Conservation (phyloP, 2,329 filamentous ascomycete genomes). For the Ramularia endophylla region DNA sequence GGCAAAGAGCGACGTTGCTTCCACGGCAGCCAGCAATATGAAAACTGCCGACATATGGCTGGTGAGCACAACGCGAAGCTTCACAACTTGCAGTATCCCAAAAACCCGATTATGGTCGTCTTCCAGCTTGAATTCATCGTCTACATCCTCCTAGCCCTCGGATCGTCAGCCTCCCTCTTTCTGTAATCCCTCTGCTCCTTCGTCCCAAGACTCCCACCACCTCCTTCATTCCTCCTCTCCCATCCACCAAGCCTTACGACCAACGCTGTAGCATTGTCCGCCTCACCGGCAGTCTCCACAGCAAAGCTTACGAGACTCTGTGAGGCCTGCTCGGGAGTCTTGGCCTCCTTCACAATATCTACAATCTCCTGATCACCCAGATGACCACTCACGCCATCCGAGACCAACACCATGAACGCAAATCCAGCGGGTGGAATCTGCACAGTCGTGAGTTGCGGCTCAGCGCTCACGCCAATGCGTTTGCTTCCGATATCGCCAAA, state of each 20-base stretch:
- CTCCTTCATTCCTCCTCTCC: slow-evolving; percentile 72
- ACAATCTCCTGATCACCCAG: slow-evolving; percentile 92
- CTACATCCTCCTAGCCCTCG: slow-evolving; percentile 57
- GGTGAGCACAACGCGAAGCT: no score
- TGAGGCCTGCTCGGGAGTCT: slow-evolving; percentile 80
- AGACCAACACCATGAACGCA: slow-evolving; percentile 80
- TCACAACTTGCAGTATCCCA: no score
- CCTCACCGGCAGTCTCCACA: slow-evolving; percentile 66
- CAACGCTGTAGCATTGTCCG: slow-evolving; percentile 59
- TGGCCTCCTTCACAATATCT: slow-evolving; percentile 89
- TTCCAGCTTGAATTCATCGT: no score
- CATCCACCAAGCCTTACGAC: slow-evolving; percentile 59
- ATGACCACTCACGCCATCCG: slow-evolving; percentile 81
- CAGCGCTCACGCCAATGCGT: slow-evolving; percentile 86
- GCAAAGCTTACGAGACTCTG: slow-evolving; percentile 77
- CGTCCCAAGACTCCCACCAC: slow-evolving; percentile 80
- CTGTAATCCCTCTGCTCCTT: slow-evolving; percentile 86
- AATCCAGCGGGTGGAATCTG: slow-evolving; percentile 81
- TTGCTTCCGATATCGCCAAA: slow-evolving; percentile 93
- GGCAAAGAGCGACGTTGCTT: no score
- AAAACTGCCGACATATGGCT: no score
- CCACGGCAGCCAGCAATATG: no score
- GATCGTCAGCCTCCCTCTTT: slow-evolving; percentile 73
- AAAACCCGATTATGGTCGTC: no score
- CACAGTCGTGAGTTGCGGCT: slow-evolving; percentile 77